A percentile compares a stretch with the other conserved stretches of the same genome.
These are phyloP conservation scores for Apiosordaria backusii DNA, from an alignment of 495 filamentous ascomycete genomes.

Conservation along the genomic window DNA sequence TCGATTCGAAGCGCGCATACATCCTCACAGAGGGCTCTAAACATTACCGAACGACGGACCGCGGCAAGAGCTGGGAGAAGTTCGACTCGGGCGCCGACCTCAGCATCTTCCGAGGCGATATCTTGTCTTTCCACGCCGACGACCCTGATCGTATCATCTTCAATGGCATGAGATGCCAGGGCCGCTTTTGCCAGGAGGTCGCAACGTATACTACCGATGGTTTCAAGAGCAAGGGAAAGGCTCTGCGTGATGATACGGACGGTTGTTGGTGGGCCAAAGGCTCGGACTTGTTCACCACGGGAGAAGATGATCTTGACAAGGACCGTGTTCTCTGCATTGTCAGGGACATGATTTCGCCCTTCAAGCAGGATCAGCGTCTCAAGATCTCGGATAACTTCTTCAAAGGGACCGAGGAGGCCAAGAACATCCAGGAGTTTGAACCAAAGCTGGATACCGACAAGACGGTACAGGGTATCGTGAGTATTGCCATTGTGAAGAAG, in stretches of 20 bases:
- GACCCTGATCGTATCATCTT: slow-evolving; percentile 82
- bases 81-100: slow-evolving; percentile 57
- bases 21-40: slow-evolving; percentile 58
- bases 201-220: slow-evolving; percentile 80
- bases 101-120: slow-evolving; percentile 43
- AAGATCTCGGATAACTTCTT: slow-evolving; percentile 79
- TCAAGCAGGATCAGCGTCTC: slow-evolving; percentile 64
- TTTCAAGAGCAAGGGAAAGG: slow-evolving; percentile 61
- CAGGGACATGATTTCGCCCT: slow-evolving; percentile 56
- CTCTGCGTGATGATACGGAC: slow-evolving; percentile 59
- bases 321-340: slow-evolving; percentile 78
- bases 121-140: slow-evolving; percentile 71
- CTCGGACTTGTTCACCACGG: slow-evolving; percentile 66
- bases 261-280: slow-evolving; percentile 82
- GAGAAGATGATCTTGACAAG: slow-evolving; percentile 53
- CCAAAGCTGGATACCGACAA: slow-evolving; percentile 68
- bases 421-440: slow-evolving; percentile 57
- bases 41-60: slow-evolving; percentile 79
- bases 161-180: slow-evolving; percentile 64
- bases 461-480: slow-evolving; percentile 69
- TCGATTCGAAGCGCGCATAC: slow-evolving; percentile 73
- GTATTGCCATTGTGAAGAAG: slow-evolving; percentile 73
- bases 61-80: slow-evolving; percentile 71
- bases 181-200: slow-evolving; percentile 51
- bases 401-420: slow-evolving; percentile 43